Evolutionary conservation across 257 asterid species (phyloP), one percentile per base, ranked within the genome.

Genomic region (Solanum bulbocastanum): DNA sequence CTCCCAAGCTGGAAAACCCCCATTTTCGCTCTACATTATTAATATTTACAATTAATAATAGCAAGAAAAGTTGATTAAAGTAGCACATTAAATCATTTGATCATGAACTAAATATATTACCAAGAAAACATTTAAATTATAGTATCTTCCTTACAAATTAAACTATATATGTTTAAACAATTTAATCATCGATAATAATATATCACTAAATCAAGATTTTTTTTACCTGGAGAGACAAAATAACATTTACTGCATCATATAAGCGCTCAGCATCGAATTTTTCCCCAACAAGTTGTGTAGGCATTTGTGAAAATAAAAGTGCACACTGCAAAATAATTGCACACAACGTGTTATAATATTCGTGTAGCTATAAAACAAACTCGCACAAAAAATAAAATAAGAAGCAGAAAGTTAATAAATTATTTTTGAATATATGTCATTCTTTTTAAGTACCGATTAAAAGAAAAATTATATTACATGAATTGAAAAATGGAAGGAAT

Each of bases 1-100:
- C 91, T 94, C 96, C 96, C 96, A 92, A 42, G 93, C 94, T 11
- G 94, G 83, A 86, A 92, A 90, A 18, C 96, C 94, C 44, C 96
- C 96, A 49, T 85, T 91, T 27, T 14, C 76, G 69, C 94, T 92
- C 95, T 93, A 62, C 27, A 36, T 69, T 13, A 30, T 66, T 27
- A 5, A 62, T 25, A 66, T 49, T 62, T 30, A 83, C 40, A 27
- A 32, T 22, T 25, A 65, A 30, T 12, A 13, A 3, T 22, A 58
- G 14, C 13, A 10, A 11, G 9, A 37, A 86, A 62, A 10, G 15
- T 39, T 20, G 58, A 13, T 66, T 25, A 66, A 66, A 69, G 37
- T 68, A 2, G 52, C 49, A 25, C 32, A 35, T 87, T 71, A 2
- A 71, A 52, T 52, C 10, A 52, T 33, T 16, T 32, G 40, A 71